Conservation (phyloP, 495 filamentous ascomycete genomes). For the Aspergillus egyptiacus region DNA sequence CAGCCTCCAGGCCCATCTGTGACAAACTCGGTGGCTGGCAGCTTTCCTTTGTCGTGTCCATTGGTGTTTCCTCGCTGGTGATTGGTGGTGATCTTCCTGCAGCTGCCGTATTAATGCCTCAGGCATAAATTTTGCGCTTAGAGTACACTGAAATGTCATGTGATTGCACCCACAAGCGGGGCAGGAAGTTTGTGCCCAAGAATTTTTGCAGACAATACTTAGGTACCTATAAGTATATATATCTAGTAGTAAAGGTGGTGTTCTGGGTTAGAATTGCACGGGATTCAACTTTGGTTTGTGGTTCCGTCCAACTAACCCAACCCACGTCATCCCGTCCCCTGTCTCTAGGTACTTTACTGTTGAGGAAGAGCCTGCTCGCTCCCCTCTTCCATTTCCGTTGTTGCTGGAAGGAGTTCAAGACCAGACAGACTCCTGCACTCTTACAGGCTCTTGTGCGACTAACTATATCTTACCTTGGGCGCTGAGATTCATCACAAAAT, state of each 20-base stretch:
- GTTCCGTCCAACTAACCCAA: neutral
- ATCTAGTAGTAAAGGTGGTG: too few species aligned
- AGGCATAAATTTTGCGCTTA: neutral
- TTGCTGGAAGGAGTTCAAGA: too few species aligned
- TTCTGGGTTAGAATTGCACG: too few species aligned
- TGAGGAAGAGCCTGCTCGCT: neutral
- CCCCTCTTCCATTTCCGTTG: conserved; percentile 5
- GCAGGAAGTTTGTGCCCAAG: too few species aligned
- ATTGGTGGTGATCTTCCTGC: conserved; percentile 11
- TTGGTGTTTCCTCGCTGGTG: conserved; percentile 10
- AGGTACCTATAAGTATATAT: too few species aligned
- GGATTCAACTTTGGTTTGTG: neutral
- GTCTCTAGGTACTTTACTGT: too few species aligned
- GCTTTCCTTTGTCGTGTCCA: neutral
- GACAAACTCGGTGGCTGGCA: conserved; percentile 18
- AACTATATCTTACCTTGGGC: too few species aligned
- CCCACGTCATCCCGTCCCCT: conserved; percentile 6
- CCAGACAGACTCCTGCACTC: too few species aligned
- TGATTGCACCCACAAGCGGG: neutral
- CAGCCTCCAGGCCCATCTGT: too few species aligned
- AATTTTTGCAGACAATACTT: too few species aligned
- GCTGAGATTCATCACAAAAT: neutral
- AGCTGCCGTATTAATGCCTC: neutral
- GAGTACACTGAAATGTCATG: neutral
- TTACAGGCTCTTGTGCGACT: too few species aligned